Base-by-base conservation (phyloP, 2,329 filamentous ascomycete genomes). In the Aschersonia sp. region DNA sequence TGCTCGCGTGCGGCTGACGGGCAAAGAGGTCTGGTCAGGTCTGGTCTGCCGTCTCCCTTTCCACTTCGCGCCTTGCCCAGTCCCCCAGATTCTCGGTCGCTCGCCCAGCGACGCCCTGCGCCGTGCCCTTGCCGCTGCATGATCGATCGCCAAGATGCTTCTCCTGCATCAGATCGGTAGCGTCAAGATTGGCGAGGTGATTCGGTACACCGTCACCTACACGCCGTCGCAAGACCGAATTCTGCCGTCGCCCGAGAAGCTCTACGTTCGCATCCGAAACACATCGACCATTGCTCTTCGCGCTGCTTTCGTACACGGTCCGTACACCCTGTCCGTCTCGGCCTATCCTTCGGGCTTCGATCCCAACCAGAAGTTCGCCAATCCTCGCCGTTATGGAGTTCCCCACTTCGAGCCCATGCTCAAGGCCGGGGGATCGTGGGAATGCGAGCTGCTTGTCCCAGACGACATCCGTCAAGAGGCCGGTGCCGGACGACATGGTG, bases 331-430 rank as follows among this genome's bases (percentile, higher is more conserved):
- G 39, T 88, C 87, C 58, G 83, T 89, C 45, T 81, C 89, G 46
- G 85, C 88, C 30, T 94, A 94, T 57, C 87, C 90, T 1, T 75
- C 85, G 12, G 78, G 74, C 44, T 97, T 92, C 68, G 76, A 89
- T 57, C 87, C 90, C 2, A 88, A 95, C 65, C 70, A 74, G 54
- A 88, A 87, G 61, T 81, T 85, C 56, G 77, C 81, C 49, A 73
- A 82, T 46, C 75, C 83, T 1, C 76, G 80, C 46, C 72, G 73
- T 46, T 81, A 88, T 67, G 87, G 86, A 44, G 75, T 83, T 1
- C 92, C 92, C 12, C 85, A 94, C 57, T 98, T 92, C 59, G 92
- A 98, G 66, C 90, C 92, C 44, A 90, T 95, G 70, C 76, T 98
- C 60, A 97, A 97, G 70, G 89, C 92, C 7, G 92, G 89, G 32